Evolutionary conservation across 139 green algal genomes (phyloP), one percentile per base, ranked within the genome.

Genomic region (Auxenochlorella pyrenoidosa): DNA sequence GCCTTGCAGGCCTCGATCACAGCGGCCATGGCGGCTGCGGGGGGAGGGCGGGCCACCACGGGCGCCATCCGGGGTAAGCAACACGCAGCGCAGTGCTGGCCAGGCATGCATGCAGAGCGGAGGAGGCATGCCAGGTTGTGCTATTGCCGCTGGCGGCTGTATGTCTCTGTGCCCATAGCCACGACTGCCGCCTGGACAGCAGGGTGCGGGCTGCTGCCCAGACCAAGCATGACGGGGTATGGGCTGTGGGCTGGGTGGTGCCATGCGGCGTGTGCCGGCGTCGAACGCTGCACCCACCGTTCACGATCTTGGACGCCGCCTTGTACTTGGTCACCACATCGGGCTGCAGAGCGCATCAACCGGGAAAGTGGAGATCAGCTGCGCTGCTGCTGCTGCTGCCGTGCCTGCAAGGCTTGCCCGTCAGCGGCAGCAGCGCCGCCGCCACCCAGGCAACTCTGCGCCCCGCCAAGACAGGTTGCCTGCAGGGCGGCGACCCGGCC

Each of bases 321-420:
- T 99, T 99, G 95, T 99, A 99, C 92, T 99, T 99, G 59, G 97
- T 99, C 5, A 99, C 97, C 24, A 99, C 98, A 87, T 99, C 96
- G 38, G 94, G 91, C 93, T 98, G 85, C 78, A 85, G 3, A 51
- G 15, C 0, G 60, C 4, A n/a, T 76, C 59, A 75, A 4, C 12
- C 10, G 51, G 78, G 13, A 72, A n/a, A 21, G 36, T 22, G 32
- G 24, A 22, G 75, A 30, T 47, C 1, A 32, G 13, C 34, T 43
- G 70, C 70, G 70, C 70, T 44, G 16, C 15, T 47, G 70, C 68
- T n/a, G 68, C 34, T 43, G 63, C 59, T 75, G 34, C n/a, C 70
- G 36, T 4, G 18, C 34, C 70, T 36, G 34, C 70, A 34, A 76
- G 19, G 36, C 70, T 15, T 32, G 36, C 2, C 72, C 15, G 70